Conservation (phyloP, 2,329 filamentous ascomycete genomes). For the Epichloe gansuensis region DNA sequence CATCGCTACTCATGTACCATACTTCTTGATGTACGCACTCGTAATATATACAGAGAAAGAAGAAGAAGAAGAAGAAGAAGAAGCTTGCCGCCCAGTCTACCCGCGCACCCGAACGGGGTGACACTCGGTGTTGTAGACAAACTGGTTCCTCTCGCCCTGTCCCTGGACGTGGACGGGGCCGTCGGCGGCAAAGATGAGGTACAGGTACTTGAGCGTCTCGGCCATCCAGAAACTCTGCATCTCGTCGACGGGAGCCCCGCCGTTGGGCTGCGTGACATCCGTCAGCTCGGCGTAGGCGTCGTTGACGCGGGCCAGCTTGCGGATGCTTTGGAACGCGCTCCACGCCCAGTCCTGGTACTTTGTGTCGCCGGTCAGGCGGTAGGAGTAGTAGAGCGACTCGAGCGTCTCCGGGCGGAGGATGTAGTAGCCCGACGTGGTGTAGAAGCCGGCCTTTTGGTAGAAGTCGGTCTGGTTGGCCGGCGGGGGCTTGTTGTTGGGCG, state of each 20-base stretch:
- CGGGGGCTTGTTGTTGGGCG: conserved; percentile 27
- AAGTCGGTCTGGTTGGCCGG: conserved; percentile 42
- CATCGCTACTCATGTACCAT: no score
- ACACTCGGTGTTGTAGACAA: conserved; percentile 38
- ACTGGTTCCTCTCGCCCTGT: conserved; percentile 32
- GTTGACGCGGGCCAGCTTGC: conserved; percentile 46
- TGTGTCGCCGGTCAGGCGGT: conserved; percentile 60
- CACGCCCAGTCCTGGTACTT: conserved; percentile 80
- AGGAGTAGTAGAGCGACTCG: conserved; percentile 80
- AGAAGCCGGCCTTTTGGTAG: conserved; percentile 59
- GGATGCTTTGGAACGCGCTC: conserved; percentile 62
- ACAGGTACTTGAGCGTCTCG: conserved; percentile 77
- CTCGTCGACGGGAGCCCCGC: conserved; percentile 52
- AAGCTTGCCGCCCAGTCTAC: background rate
- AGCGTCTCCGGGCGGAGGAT: conserved; percentile 69
- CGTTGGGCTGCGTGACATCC: conserved; percentile 52
- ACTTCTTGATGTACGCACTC: no score
- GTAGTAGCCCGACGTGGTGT: conserved; percentile 49
- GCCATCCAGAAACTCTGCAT: conserved; percentile 86
- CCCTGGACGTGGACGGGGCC: conserved; percentile 42
- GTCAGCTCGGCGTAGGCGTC: conserved; percentile 55
- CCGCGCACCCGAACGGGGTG: conserved; percentile 26
- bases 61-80: background rate
- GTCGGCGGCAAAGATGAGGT: conserved; percentile 56
- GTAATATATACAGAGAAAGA: background rate